phyloP scores from a whole-genome alignment of 768 basidiomycete species.

The Tulasnella sp. region DNA sequence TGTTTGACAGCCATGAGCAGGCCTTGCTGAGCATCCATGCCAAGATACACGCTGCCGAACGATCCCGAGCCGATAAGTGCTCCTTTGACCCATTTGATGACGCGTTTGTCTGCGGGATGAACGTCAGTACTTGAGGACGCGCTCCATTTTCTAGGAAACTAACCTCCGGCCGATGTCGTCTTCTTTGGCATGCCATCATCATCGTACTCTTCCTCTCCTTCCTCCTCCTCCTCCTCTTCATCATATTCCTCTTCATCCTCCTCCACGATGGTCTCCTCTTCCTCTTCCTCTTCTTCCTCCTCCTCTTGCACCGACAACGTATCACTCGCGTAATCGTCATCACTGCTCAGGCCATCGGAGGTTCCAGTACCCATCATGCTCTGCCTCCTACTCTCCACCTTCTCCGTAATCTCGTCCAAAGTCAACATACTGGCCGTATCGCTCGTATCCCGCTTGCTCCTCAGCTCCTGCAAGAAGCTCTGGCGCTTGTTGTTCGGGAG shows the following conservation, averaged over 20 bases:
- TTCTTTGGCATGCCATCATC: constrained; percentile 35
- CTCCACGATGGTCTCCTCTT: constrained; percentile 30
- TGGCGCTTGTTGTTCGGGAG: constrained; percentile 42
- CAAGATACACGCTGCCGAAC: constrained; percentile 89
- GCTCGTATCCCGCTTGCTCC: constrained; percentile 70
- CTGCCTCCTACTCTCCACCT: constrained; percentile 56
- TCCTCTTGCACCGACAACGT: constrained; percentile 21
- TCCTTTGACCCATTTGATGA: constrained; percentile 92
- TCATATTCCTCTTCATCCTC: constrained; percentile 35
- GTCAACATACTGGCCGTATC: constrained; percentile 90
- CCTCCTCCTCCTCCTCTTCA: constrained; percentile 39
- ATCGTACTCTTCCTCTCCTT: constrained; percentile 35
- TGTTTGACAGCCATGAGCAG: constrained; percentile 96
- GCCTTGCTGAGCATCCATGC: constrained; percentile 85
- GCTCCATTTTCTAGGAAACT: constrained; percentile 23
- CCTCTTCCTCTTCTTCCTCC: constrained; percentile 35
- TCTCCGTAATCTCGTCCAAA: constrained; percentile 95
- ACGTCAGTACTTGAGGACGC: neutral
- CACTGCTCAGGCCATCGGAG: constrained; percentile 26
- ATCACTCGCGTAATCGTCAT: neutral
- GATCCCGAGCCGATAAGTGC: constrained; percentile 91
- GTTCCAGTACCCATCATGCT: constrained; percentile 30
- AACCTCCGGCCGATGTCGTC: constrained; percentile 44
- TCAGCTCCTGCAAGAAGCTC: constrained; percentile 72
- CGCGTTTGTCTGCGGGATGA: constrained; percentile 33